Evolutionary conservation across 1,284 basidiomycete genomes (phyloP), one percentile per base, ranked within the genome.

Genomic region (Phellinidium pouzarii): DNA sequence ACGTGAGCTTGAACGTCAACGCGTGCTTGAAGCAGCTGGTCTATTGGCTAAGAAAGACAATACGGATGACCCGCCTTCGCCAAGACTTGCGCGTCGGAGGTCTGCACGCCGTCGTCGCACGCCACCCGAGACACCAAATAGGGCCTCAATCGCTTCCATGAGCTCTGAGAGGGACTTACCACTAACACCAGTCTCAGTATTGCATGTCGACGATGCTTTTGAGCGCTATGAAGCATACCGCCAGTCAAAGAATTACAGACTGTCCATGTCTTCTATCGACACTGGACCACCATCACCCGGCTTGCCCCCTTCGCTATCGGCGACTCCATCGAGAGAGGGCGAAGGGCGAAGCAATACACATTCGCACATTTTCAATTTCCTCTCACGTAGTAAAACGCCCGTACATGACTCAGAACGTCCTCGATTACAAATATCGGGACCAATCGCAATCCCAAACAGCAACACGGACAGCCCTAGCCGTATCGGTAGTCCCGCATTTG

Each of bases 11-110:
- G 92, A 94, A 65, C 75, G 91, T 26, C 79, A 84, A 59, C 77
- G 86, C 22, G 89, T 95, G 7, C 72, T 97, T 12, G 84, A 92
- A 63, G 90, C 91, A 0, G 92, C 92, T 0, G 94, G 94, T 0
- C 71, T 96, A 34, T 80, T 93, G 53, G 76, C 95, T 47, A 82
- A 83, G 59, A 52, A 68, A 66, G 37, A 17, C 20, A 36, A 29
- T 22, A 36, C 45, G 3, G 37, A 50, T 14, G 41, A 36, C 41
- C 68, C 70, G 12, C 76, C 78, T 5, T 69, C 62, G 46, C 68
- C 64, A 25, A 59, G 61, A 26, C 64, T 65, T 4, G 62, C 59
- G 12, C 62, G 64, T 26, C 50, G 59, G 58, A 55, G 60, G 56
- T 61, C 60, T 23, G 31, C 48, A n/a, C 61, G 68, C 31, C 71